Evolutionary conservation across 2,329 filamentous ascomycete species (phyloP), one percentile per base, ranked within the genome.

Genomic region (Endoconidiophora polonica): DNA sequence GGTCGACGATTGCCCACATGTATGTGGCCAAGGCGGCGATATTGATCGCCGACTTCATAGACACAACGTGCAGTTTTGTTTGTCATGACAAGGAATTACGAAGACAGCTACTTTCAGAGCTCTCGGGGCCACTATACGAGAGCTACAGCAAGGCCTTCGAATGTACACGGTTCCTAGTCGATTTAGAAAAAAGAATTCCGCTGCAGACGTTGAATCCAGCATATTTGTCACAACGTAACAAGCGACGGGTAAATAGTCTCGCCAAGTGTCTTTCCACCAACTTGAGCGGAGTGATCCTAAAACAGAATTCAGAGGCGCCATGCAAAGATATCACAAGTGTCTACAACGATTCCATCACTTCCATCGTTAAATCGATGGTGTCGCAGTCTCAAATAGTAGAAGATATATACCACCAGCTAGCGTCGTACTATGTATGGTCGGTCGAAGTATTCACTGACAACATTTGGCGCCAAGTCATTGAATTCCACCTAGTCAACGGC

Each of bases 361-460:
- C 16, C 16, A 18, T 18, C 1, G 39, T 5, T 10, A 1, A 33
- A 1, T 33, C 26, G 7, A 33, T 33, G 5, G 7, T 10, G 7
- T 10, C 26, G 26, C 7, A 46, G 1, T 47, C 59, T 14, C 56
- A 61, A 5, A 12, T 55, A 1, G 37, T 55, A 0, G 53, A 62
- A 33, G 57, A 60, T 1, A 59, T 65, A 5, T 59, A 62, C 36
- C 61, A 63, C 38, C 58, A 58, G 24, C 58, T 65, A 4, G 23
- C 55, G 3, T 57, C 62, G 0, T 66, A 65, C 56, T 65, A 66
- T 45, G 55, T 57, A 5, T 48, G 64, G 0, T 60, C 63, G 0
- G 55, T 56, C 4, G 56, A 61, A 5, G 58, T 59, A 1, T 64
- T 65, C 46, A 57, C 64, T 18, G 63, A 66, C 54, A 63, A 63